Evolutionary conservation across 2,329 filamentous ascomycete genomes (phyloP).

Genomic region (Botrytis byssoidea): DNA sequence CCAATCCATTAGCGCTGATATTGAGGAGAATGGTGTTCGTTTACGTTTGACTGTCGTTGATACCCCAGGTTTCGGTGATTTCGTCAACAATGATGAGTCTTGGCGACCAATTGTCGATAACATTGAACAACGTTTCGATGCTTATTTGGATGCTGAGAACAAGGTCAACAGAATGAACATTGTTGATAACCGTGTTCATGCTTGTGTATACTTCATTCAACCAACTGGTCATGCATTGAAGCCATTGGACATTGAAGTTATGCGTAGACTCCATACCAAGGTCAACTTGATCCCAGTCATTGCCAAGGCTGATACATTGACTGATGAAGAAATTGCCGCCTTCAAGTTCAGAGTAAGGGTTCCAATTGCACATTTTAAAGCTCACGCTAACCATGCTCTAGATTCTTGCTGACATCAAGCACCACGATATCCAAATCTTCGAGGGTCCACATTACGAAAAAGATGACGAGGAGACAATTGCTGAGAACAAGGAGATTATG

Average conservation of each 20-base stretch:
- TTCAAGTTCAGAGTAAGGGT: conserved; percentile 93
- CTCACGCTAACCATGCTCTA: conserved; percentile 43
- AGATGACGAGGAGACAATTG: conserved; percentile 98
- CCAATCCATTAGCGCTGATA: conserved; percentile 92
- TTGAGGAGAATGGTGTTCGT: conserved; percentile 97
- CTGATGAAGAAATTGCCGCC: conserved; percentile 87
- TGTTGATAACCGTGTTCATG: conserved; percentile 97
- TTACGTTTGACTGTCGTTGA: conserved; percentile 95
- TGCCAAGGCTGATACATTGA: conserved; percentile 96
- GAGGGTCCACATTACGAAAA: conserved; percentile 98
- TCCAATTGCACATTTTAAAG: not conserved
- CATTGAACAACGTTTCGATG: conserved; percentile 98
- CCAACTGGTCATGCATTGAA: conserved; percentile 97
- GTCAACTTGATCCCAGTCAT: conserved; percentile 99
- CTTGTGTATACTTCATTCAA: conserved; percentile 99
- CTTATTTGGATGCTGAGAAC: conserved; percentile 98
- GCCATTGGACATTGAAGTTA: conserved; percentile 97
- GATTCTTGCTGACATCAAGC: conserved; percentile 95
- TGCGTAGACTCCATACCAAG: conserved; percentile 99
- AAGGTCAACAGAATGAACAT: conserved; percentile 99
- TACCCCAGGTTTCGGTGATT: conserved; percentile 96
- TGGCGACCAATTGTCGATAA: conserved; percentile 99
- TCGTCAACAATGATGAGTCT: conserved; percentile 99
- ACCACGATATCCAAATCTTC: conserved; percentile 98
- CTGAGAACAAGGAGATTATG: conserved; percentile 99